These are phyloP conservation scores for Sugiyamaella qingdaonensis DNA, from an alignment of 805 yeast genomes.

Conservation along the genomic window DNA sequence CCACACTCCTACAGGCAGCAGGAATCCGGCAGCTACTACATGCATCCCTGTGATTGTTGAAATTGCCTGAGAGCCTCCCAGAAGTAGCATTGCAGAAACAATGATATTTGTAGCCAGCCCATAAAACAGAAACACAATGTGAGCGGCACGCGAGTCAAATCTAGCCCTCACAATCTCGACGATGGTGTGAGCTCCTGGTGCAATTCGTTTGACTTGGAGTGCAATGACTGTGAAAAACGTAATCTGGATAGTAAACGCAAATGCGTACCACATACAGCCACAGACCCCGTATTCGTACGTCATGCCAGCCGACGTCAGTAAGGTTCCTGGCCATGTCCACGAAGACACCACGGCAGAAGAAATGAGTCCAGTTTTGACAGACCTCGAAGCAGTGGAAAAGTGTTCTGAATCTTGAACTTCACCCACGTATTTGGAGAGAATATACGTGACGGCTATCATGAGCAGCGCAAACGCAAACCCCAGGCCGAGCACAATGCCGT, in stretches of 20 bases:
- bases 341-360: constrained; percentile 43
- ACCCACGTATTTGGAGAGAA: constrained; percentile 18
- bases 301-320: constrained; percentile 38
- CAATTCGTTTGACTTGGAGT: constrained; percentile 69
- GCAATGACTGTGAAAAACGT: constrained; percentile 70
- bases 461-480: constrained; percentile 57
- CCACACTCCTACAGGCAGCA: constrained; percentile 47
- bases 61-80: constrained; percentile 45
- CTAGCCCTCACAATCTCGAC: constrained; percentile 68
- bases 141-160: constrained; percentile 56
- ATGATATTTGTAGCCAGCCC: constrained; percentile 24
- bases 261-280: constrained; percentile 69
- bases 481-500: constrained; percentile 76
- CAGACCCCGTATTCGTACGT: constrained; percentile 42
- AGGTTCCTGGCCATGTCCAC: constrained; percentile 48
- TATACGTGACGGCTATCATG: constrained; percentile 29
- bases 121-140: constrained; percentile 29
- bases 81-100: constrained; percentile 41
- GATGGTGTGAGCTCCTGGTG: constrained; percentile 79
- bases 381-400: constrained; percentile 37
- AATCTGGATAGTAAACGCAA: constrained; percentile 76
- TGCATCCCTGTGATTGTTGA: constrained; percentile 43
- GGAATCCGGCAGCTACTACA: constrained; percentile 43
- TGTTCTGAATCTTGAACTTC: constrained; percentile 25
- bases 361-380: constrained; percentile 41